Evolutionary conservation across 306 rosid species (phyloP).

Genomic region (Sphenostylis stenocarpa): DNA sequence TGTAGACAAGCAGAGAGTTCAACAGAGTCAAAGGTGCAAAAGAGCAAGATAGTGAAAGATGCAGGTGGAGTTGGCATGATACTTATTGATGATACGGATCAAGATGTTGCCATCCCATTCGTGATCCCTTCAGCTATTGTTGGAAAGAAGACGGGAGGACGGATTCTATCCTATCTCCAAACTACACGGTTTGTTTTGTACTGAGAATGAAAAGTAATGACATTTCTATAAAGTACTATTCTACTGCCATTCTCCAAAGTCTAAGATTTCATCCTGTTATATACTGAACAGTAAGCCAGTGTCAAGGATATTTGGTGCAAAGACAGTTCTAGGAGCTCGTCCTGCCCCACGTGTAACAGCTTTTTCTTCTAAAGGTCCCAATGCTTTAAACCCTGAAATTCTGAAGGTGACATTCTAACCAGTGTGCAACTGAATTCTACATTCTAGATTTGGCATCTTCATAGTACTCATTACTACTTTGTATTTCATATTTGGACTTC

Average conservation of each 20-base stretch:
- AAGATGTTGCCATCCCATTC: slow-evolving; percentile 74
- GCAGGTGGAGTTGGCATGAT: slow-evolving; percentile 84
- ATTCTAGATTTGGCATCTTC: not conserved
- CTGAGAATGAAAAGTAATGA: not conserved
- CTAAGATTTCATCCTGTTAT: slow-evolving; percentile 12
- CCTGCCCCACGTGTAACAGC: slow-evolving; percentile 84
- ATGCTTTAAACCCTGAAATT: slow-evolving; percentile 76
- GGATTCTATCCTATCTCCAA: slow-evolving; percentile 54
- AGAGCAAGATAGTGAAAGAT: slow-evolving; percentile 67
- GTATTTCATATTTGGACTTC: slow-evolving; percentile 11
- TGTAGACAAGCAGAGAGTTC: slow-evolving; percentile 74
- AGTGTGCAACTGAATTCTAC: not conserved
- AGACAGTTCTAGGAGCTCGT: slow-evolving; percentile 59
- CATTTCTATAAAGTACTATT: not conserved
- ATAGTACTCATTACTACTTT: not conserved
- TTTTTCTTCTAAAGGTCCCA: slow-evolving; percentile 86
- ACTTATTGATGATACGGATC: slow-evolving; percentile 69
- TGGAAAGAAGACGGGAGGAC: slow-evolving; percentile 52
- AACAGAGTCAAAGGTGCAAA: slow-evolving; percentile 65
- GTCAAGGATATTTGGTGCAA: slow-evolving; percentile 63
- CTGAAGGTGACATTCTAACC: slow-evolving; percentile 59
- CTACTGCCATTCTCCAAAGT: slow-evolving; percentile 14
- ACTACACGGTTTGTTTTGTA: slow-evolving; percentile 51
- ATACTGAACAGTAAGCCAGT: slow-evolving; percentile 50
- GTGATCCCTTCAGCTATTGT: slow-evolving; percentile 75